phyloP scores from a whole-genome alignment of 2,329 filamentous ascomycete species.

The Teratosphaeria nubilosa region DNA sequence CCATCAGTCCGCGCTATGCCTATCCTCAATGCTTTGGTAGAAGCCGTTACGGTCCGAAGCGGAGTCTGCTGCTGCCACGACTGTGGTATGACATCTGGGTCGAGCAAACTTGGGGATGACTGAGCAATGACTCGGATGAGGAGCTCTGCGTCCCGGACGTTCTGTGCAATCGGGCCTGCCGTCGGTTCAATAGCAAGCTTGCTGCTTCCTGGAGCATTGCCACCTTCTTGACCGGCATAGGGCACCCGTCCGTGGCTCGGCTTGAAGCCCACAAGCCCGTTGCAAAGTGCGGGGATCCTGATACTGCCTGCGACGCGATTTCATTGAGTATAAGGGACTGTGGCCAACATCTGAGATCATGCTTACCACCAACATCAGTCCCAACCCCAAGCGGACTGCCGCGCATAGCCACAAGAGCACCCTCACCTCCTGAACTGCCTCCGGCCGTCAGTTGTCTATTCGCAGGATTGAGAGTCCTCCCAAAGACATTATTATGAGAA shows the following conservation, averaged over 20 bases:
- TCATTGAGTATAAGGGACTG: background rate
- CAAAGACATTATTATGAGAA: conserved; percentile 43
- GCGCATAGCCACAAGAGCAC: conserved; percentile 39
- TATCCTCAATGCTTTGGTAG: conserved; percentile 27
- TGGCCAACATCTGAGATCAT: too few species aligned
- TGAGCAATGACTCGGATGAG: conserved; percentile 46
- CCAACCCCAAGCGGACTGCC: conserved; percentile 43
- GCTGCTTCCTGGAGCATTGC: conserved; percentile 35
- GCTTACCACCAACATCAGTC: conserved; percentile 43
- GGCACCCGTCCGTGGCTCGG: conserved; percentile 39
- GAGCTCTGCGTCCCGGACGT: conserved; percentile 41
- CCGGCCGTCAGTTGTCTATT: conserved; percentile 41
- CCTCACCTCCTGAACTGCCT: conserved; percentile 44
- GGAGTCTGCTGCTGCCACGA: conserved; percentile 27
- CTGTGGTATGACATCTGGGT: conserved; percentile 33
- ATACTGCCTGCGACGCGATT: conserved; percentile 26
- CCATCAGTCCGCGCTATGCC: conserved; percentile 43
- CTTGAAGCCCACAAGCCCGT: conserved; percentile 40
- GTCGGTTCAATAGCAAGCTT: conserved; percentile 36
- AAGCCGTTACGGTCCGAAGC: conserved; percentile 2
- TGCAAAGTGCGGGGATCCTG: conserved; percentile 41
- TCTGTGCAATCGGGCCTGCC: conserved; percentile 38
- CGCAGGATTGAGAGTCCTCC: conserved; percentile 39
- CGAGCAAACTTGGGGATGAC: conserved; percentile 41
- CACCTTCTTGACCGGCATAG: conserved; percentile 43